phyloP scores from a whole-genome alignment of 805 yeast species.

The Blastobotrys attinorum region DNA sequence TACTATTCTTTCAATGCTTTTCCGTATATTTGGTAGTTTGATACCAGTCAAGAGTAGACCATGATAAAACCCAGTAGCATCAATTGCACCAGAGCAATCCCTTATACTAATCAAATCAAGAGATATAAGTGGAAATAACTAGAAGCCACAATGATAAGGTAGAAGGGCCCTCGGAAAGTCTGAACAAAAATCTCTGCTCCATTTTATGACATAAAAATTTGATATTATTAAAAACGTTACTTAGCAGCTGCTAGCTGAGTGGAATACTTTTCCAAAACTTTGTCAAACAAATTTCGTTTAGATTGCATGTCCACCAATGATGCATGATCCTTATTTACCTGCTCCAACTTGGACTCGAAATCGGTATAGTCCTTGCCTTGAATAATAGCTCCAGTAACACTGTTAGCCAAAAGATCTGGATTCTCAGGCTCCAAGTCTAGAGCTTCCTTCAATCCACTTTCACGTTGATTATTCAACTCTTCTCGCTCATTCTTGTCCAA shows the following conservation, averaged over 20 bases:
- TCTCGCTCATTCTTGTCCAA: not conserved
- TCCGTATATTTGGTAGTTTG: not conserved
- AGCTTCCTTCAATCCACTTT: constrained; percentile 41
- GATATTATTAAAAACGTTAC: not conserved
- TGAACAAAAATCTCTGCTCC: no score
- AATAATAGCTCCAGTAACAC: constrained; percentile 54
- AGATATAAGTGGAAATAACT: no score
- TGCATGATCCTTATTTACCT: constrained; percentile 48
- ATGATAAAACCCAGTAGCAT: not conserved
- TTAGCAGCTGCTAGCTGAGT: not conserved
- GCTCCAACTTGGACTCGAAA: constrained; percentile 39
- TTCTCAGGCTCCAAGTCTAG: constrained; percentile 33
- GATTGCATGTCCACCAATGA: constrained; percentile 50
- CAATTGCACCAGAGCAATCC: not conserved
- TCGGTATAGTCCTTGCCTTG: constrained; percentile 37
- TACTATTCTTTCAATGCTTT: not conserved
- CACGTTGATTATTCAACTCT: constrained; percentile 78
- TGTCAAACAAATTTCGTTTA: constrained; percentile 59
- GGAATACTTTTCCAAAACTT: constrained; percentile 37
- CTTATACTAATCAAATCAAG: no score
- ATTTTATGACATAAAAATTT: no score
- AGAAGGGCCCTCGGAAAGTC: no score
- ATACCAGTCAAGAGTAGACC: not conserved
- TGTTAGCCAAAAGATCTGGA: constrained; percentile 46
- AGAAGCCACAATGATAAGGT: no score